Percentiles rank a stretch among this genome's conserved stretches.
These are phyloP conservation scores for Colletotrichum viniferum DNA, from an alignment of 2,329 filamentous ascomycete species.

Conservation along the genomic window DNA sequence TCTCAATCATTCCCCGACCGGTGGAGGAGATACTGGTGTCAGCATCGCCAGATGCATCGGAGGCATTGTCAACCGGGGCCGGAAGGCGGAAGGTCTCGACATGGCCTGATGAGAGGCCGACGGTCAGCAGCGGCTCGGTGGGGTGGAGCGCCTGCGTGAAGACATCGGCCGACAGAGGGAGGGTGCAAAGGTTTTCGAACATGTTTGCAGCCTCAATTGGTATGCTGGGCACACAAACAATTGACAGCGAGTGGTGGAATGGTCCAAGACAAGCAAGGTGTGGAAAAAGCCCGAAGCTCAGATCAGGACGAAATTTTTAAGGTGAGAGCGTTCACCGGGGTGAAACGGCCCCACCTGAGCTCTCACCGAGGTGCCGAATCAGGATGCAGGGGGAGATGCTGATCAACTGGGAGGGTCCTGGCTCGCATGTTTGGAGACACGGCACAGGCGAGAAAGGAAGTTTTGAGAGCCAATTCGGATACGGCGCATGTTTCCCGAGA, in stretches of 20 bases:
- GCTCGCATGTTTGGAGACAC: background rate
- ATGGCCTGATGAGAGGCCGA: conserved; percentile 84
- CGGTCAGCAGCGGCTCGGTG: conserved; percentile 79
- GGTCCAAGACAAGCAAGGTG: background rate
- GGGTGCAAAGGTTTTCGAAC: conserved; percentile 91
- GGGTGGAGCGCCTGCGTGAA: conserved; percentile 91
- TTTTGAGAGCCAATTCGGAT: background rate
- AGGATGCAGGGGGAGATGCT: background rate
- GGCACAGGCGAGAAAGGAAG: background rate
- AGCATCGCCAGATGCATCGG: conserved; percentile 55
- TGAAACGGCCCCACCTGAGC: background rate
- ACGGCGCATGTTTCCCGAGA: background rate
- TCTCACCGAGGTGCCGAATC: background rate
- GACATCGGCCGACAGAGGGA: conserved; percentile 84
- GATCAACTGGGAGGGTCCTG: background rate
- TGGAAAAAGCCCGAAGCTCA: background rate
- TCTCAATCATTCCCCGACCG: conserved; percentile 79
- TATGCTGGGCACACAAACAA: background rate
- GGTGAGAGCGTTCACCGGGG: conserved; percentile 8
- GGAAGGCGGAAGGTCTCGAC: conserved; percentile 84
- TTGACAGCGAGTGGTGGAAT: background rate
- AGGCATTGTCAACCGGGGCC: conserved; percentile 49
- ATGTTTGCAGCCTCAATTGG: conserved; percentile 48
- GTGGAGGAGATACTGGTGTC: conserved; percentile 56
- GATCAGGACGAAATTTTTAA: conserved; percentile 5